Percentiles rank a stretch among this genome's conserved stretches.
Conservation (phyloP, 2,329 filamentous ascomycete genomes). For the Capronia epimyces region DNA sequence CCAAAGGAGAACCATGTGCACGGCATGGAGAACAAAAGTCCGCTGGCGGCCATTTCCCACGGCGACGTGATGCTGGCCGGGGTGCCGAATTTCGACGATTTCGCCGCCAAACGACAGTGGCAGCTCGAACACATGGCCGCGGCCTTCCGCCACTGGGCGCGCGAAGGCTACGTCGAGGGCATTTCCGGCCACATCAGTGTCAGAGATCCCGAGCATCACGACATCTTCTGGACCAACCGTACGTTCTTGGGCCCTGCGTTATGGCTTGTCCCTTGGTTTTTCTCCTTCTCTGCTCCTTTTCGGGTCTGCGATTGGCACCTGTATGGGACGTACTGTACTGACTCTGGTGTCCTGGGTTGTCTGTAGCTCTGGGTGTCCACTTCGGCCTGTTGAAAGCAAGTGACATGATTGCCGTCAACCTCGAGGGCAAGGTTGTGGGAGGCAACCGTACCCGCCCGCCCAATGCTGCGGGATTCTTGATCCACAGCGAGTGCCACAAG, state of each 20-base stretch:
- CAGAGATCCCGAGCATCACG: slow-evolving; percentile 56
- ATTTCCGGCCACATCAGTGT: slow-evolving; percentile 64
- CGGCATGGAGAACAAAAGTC: slow-evolving; percentile 13
- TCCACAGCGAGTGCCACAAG: slow-evolving; percentile 63
- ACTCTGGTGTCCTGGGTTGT: not conserved
- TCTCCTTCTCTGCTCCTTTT: not conserved
- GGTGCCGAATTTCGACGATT: slow-evolving; percentile 52
- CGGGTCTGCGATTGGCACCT: too few relatives aligned
- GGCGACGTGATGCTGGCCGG: slow-evolving; percentile 11
- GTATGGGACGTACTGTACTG: not conserved
- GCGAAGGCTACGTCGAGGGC: slow-evolving; percentile 61
- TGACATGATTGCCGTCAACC: slow-evolving; percentile 62
- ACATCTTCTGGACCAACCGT: slow-evolving; percentile 62
- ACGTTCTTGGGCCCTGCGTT: not conserved
- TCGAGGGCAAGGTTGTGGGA: slow-evolving; percentile 57
- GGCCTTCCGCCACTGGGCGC: slow-evolving; percentile 62
- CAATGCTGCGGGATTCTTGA: slow-evolving; percentile 64
- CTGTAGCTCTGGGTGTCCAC: slow-evolving; percentile 49
- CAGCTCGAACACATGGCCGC: slow-evolving; percentile 61
- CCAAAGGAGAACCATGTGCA: not conserved
- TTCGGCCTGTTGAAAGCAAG: slow-evolving; percentile 60
- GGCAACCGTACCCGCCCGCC: slow-evolving; percentile 55
- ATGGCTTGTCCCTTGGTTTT: not conserved
- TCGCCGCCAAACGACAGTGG: slow-evolving; percentile 56
- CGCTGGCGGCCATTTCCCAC: slow-evolving; percentile 26